Base-by-base conservation (phyloP, 2,329 filamentous ascomycete species). In the Calonectria hawksworthii region DNA sequence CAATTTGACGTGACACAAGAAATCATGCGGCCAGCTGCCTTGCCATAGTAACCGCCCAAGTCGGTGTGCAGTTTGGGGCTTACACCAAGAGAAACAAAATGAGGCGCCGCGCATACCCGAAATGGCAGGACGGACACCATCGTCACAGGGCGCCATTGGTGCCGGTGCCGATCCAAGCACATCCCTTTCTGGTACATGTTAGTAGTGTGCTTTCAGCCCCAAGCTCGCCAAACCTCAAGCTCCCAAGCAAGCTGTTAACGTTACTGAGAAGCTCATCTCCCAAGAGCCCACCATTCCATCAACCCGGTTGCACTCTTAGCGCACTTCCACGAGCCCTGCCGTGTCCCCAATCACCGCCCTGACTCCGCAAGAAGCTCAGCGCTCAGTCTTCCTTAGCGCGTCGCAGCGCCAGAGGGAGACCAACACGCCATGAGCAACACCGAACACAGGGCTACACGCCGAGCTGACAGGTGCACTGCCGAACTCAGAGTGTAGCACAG, bases 91-190 rank as follows among this genome's bases (percentile, higher is more conserved):
- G 28, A n/a, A 65, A 54, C 73, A 64, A 41, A 41, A 30, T 54
- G 30, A 73, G 70, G 70, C 73, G 65, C 66, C 65, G 21, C 61
- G 51, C 61, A 65, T 41, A 44, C 70, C 74, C 72, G 74, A 75
- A 68, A 75, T 74, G 68, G 54, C 74, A 74, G 68, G 74, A 68
- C 68, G 61, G 63, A 32, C n/a, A 66, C 32, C 67, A 74, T 71
- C 36, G 71, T 70, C 74, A 52, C 50, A 38, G 52, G 61, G 67
- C 23, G 63, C 36, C 51, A n/a, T 47, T 56, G 47, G 69, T 41
- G 36, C 61, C 51, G 34, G 67, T 74, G 71, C 74, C 74, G 36
- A 21, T 36, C 38, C 59, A 64, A 64, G 59, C 59, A 36, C 34
- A 41, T 66, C 23, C 32, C 41, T n/a, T 47, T 47, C 44, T 23